Evolutionary conservation across 495 filamentous ascomycete species (phyloP).

Genomic region (Aspergillus egyptiacus): DNA sequence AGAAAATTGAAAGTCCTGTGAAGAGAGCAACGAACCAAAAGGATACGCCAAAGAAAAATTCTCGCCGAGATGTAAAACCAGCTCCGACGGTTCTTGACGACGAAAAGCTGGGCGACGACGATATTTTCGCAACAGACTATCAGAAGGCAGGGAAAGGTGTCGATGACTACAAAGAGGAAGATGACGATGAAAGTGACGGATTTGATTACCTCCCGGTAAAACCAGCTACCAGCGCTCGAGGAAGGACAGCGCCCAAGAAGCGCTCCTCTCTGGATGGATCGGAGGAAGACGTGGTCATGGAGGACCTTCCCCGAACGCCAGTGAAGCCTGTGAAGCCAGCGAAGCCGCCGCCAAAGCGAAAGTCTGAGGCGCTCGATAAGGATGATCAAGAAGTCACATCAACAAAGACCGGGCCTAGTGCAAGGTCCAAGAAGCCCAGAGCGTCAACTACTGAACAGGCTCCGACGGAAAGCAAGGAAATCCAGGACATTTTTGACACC

Average conservation of each 20-base stretch:
- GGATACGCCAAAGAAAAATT: constrained; percentile 24
- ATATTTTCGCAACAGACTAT: constrained; percentile 64
- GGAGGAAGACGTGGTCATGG: constrained; percentile 46
- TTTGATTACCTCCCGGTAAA: constrained; percentile 35
- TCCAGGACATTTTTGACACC: constrained; percentile 80
- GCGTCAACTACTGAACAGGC: constrained; percentile 60
- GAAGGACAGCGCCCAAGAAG: constrained; percentile 36
- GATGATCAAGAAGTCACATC: constrained; percentile 28
- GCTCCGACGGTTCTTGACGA: constrained; percentile 42
- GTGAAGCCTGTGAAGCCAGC: constrained; percentile 31
- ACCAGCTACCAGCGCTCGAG: constrained; percentile 26
- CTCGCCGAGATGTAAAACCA: constrained; percentile 30
- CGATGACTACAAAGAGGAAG: constrained; percentile 63
- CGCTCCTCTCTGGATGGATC: constrained; percentile 35
- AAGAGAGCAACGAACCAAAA: constrained; percentile 21
- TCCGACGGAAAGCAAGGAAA: constrained; percentile 52
- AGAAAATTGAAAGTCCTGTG: constrained; percentile 20
- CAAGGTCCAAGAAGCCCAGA: constrained; percentile 53
- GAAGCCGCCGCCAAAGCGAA: constrained; percentile 47
- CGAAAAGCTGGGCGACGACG: constrained; percentile 64
- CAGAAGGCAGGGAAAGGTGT: constrained; percentile 55
- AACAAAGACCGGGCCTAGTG: constrained; percentile 33
- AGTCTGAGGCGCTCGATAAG: constrained; percentile 47
- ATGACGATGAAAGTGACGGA: constrained; percentile 49
- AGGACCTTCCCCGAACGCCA: constrained; percentile 34